phyloP scores from a whole-genome alignment of 148 eudicot species.

The Arctostaphylos glauca region DNA sequence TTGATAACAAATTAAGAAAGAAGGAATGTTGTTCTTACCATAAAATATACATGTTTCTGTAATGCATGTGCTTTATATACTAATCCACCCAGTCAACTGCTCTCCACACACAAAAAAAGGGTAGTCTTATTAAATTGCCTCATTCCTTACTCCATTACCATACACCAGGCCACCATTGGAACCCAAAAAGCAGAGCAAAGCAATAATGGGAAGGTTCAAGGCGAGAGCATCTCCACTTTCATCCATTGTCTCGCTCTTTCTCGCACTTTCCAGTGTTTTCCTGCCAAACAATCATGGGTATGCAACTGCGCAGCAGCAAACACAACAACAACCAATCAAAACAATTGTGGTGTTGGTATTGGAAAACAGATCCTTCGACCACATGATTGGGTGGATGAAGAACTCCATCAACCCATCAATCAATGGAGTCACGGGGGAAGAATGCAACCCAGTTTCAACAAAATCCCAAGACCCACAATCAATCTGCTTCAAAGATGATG shows the following conservation, averaged over 20 bases:
- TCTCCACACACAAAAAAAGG: not conserved
- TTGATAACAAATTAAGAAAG: not conserved
- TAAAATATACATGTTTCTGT: not conserved
- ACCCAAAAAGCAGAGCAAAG: not conserved
- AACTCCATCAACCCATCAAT: constrained; percentile 61
- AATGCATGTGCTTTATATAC: not conserved
- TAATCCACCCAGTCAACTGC: not conserved
- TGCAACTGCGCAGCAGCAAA: constrained; percentile 22
- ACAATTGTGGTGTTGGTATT: constrained; percentile 74
- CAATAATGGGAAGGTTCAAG: constrained; percentile 28
- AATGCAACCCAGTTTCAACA: constrained; percentile 72
- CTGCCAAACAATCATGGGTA: constrained; percentile 13
- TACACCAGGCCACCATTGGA: constrained; percentile 1
- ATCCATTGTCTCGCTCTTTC: constrained; percentile 30
- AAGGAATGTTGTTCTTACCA: not conserved
- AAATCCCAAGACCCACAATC: constrained; percentile 24
- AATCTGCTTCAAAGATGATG: constrained; percentile 66
- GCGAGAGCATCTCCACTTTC: constrained; percentile 14
- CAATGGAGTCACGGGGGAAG: constrained; percentile 73
- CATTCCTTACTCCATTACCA: not conserved
- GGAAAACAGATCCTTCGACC: constrained; percentile 94
- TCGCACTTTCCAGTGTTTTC: constrained; percentile 24
- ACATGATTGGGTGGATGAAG: constrained; percentile 97
- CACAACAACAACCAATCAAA: constrained; percentile 69
- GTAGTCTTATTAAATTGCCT: not conserved